Evolutionary conservation across 352 stramenopile genomes (phyloP), one percentile per base, ranked within the genome.

Genomic region (Globisporangium acanthophoron): DNA sequence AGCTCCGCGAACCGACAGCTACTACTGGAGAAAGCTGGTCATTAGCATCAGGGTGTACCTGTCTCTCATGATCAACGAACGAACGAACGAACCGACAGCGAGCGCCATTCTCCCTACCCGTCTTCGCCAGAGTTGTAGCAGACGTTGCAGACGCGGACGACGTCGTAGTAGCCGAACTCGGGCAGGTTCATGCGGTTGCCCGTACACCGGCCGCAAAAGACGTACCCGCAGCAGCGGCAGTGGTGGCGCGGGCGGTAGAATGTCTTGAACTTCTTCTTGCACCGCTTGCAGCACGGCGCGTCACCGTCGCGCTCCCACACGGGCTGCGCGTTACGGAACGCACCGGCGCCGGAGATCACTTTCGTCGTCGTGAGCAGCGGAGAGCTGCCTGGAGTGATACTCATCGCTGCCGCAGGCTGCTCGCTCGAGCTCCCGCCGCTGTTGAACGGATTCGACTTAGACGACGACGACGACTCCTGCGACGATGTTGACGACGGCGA

Each of bases 201-300:
- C 15, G 85, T 89, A 60, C 85, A 94, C 8, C 75, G 74, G 15
- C 80, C 74, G 31, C 85, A 94, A 53, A 94, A 94, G 29, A 94
- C 82, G 58, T 92, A 94, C 5, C 85, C 85, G 52, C 85, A 94
- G 59, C 85, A 94, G 43, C 85, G 80, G 24, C 85, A 94, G 50
- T 94, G 85, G 53, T 94, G 85, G 11, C 85, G 80, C 40, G 85
- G 90, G 33, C 85, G 85, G 29, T 91, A 74, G 11, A 94, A 73
- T 7, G 85, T 74, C 62, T 92, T 94, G 62, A 94, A 94, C 58
- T 92, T 92, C 64, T 94, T 94, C 64, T 94, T 94, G 73, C 85
- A 94, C 3, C 81, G 80, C 66, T 94, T 92, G 67, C 85, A 94
- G 64, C 82, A 92, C 6, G 85, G 69, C 5, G 85, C 85, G 48